These are phyloP conservation scores for Chiua sp. DNA, from an alignment of 1,284 basidiomycete genomes.

Conservation along the genomic window DNA sequence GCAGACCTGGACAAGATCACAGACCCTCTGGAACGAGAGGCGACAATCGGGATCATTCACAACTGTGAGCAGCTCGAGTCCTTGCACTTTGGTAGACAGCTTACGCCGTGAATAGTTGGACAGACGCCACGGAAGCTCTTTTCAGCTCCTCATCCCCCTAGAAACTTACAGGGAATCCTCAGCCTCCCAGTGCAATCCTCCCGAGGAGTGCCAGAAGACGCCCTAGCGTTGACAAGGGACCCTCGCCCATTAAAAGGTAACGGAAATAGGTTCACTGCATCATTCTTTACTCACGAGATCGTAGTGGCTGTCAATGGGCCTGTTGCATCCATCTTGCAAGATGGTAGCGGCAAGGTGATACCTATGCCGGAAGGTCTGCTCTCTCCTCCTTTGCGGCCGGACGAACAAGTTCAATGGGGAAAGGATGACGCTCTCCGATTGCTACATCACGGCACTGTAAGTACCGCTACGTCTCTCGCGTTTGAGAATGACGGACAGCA, in stretches of 20 bases:
- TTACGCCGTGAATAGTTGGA: no score
- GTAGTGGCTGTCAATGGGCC: conserved; percentile 29
- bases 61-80: conserved; percentile 67
- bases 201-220: conserved; percentile 84
- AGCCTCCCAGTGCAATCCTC: conserved; percentile 46
- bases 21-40: conserved; percentile 88
- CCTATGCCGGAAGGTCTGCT: conserved; percentile 67
- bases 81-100: no score
- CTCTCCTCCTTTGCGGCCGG: conserved; percentile 60
- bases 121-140: no score
- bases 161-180: conserved; percentile 40
- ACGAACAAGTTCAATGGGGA: conserved; percentile 76
- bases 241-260: conserved; percentile 64
- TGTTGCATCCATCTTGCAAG: conserved; percentile 30
- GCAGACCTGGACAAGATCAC: conserved; percentile 73
- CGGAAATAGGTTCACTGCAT: conserved; percentile 13
- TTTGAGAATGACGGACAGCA: background rate
- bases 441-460: conserved; percentile 65
- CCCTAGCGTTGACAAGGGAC: conserved; percentile 65
- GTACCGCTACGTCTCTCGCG: conserved; percentile 59
- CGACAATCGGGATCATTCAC: conserved; percentile 94
- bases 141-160: no score
- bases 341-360: conserved; percentile 53
- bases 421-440: conserved; percentile 61
- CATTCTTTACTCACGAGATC: conserved; percentile 5